Evolutionary conservation across 2,329 filamentous ascomycete species (phyloP).

Genomic region (Malbranchea zuffiana): DNA sequence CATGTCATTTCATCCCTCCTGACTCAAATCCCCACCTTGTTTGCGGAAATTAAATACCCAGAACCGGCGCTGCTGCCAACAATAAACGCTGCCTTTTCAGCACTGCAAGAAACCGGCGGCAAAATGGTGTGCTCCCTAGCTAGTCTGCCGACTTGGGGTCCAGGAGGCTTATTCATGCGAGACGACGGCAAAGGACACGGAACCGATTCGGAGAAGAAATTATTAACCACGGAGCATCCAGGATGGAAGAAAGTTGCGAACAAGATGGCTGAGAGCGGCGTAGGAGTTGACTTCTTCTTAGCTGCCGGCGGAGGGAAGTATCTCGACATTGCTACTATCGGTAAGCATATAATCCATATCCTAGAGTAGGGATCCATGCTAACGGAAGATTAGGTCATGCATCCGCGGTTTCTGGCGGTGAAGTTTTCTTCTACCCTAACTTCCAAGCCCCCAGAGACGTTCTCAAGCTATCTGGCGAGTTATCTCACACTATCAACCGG

Average conservation of each 20-base stretch:
- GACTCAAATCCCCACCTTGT: constrained; percentile 70
- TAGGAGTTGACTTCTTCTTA: constrained; percentile 90
- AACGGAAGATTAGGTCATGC: constrained; percentile 55
- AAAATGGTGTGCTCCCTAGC: constrained; percentile 84
- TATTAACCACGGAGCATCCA: constrained; percentile 81
- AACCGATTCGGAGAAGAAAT: constrained; percentile 82
- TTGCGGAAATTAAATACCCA: constrained; percentile 76
- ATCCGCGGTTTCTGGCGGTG: constrained; percentile 79
- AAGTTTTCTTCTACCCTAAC: constrained; percentile 94
- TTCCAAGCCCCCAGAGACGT: constrained; percentile 81
- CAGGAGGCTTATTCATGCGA: constrained; percentile 70
- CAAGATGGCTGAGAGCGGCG: constrained; percentile 75
- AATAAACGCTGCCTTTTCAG: constrained; percentile 71
- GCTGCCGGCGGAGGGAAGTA: constrained; percentile 83
- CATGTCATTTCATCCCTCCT: constrained; percentile 81
- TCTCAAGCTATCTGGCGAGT: constrained; percentile 70
- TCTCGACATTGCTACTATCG: constrained; percentile 84
- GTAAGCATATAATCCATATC: constrained; percentile 37
- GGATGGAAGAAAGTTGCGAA: constrained; percentile 76
- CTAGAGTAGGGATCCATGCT: background rate
- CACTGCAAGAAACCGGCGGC: constrained; percentile 75
- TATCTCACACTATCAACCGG: constrained; percentile 72
- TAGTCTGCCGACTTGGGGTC: constrained; percentile 83
- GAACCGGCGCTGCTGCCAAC: constrained; percentile 80
- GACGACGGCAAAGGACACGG: constrained; percentile 80